Percentiles rank a stretch among this genome's conserved stretches.
phyloP scores from a whole-genome alignment of 164 flowering plant species.

The Chloranthus sessilifolius region DNA sequence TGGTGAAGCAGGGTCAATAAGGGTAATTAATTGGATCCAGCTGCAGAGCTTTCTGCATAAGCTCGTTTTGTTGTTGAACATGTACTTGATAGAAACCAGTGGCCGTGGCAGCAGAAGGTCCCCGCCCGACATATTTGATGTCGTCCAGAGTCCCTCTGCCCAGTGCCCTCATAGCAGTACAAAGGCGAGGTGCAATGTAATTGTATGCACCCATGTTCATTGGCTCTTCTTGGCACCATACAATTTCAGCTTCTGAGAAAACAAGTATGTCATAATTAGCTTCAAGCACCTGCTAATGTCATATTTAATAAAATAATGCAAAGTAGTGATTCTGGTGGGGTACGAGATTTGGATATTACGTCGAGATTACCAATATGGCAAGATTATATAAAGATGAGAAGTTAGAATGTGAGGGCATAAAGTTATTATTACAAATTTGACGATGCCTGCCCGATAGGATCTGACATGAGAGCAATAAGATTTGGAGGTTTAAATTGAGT shows the following conservation, averaged over 20 bases:
- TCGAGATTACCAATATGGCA: no score
- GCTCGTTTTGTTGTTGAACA: slow-evolving; percentile 63
- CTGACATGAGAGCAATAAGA: no score
- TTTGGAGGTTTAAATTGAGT: no score
- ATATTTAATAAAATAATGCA: no score
- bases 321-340: no score
- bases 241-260: slow-evolving; percentile 80
- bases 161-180: slow-evolving; percentile 72
- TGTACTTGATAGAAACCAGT: slow-evolving; percentile 72
- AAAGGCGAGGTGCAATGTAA: slow-evolving; percentile 74
- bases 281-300: no score
- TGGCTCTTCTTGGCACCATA: slow-evolving; percentile 98
- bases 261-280: background rate
- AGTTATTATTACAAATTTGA: no score
- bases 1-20: slow-evolving; percentile 8
- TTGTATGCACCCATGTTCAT: slow-evolving; percentile 96
- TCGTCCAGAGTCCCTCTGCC: slow-evolving; percentile 61
- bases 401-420: no score
- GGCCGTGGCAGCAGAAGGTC: slow-evolving; percentile 76
- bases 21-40: slow-evolving; percentile 48
- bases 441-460: no score
- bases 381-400: no score
- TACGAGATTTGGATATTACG: no score
- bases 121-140: slow-evolving; percentile 51
- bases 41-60: slow-evolving; percentile 72